Percentiles rank a stretch among this genome's conserved stretches.
These are phyloP conservation scores for Nymphaea thermarum DNA, from an alignment of 164 flowering plant species.

Conservation along the genomic window DNA sequence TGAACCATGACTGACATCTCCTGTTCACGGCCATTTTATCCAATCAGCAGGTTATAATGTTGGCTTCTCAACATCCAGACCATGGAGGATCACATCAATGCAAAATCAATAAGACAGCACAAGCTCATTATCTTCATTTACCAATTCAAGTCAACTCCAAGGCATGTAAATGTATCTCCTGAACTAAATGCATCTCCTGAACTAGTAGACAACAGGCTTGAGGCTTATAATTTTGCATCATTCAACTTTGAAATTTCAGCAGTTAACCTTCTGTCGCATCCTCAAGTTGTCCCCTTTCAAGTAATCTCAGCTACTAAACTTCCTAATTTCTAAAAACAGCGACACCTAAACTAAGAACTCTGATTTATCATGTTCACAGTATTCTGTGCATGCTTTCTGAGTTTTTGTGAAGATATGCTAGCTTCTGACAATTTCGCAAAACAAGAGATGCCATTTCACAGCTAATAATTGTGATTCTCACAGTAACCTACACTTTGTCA, in stretches of 20 bases:
- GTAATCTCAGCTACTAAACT: background rate
- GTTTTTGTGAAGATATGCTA: too few relatives aligned
- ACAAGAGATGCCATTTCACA: too few relatives aligned
- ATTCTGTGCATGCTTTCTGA: too few relatives aligned
- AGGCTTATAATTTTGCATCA: background rate
- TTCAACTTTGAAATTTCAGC: background rate
- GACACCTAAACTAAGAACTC: too few relatives aligned
- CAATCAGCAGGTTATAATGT: background rate
- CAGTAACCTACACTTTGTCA: too few relatives aligned
- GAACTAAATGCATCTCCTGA: background rate
- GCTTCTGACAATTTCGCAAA: too few relatives aligned
- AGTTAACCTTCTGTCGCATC: background rate
- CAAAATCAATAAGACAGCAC: background rate
- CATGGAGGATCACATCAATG: background rate
- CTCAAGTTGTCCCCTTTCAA: background rate
- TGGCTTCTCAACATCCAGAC: background rate
- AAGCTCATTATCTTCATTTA: background rate
- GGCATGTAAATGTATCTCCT: too few relatives aligned
- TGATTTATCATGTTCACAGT: too few relatives aligned
- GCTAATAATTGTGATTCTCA: too few relatives aligned
- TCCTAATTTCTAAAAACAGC: too few relatives aligned
- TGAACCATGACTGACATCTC: too few relatives aligned
- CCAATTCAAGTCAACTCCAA: background rate
- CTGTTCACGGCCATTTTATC: too few relatives aligned
- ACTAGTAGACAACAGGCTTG: background rate